Conservation (phyloP, 768 basidiomycete genomes). For the Tylopilus subfusipes region DNA sequence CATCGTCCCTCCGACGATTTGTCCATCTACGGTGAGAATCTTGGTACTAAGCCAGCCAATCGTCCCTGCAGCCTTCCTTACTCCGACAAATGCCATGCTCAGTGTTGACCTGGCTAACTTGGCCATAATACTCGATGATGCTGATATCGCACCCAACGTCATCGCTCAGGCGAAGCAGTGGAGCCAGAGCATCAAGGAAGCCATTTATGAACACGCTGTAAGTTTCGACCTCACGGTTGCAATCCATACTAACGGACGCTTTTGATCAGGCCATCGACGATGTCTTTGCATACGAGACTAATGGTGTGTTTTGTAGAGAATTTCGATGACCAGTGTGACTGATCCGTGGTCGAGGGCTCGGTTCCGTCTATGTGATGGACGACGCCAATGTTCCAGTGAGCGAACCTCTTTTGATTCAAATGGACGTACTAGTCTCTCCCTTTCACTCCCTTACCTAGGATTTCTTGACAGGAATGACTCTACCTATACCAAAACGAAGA, state of each 20-base stretch:
- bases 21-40: conserved; percentile 53
- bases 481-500: conserved; percentile 61
- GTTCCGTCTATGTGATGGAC: conserved; percentile 76
- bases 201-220: conserved; percentile 63
- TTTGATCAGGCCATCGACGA: conserved; percentile 51
- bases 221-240: conserved; percentile 7
- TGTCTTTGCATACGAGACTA: conserved; percentile 75
- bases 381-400: conserved; percentile 81
- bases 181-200: conserved; percentile 54
- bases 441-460: conserved; percentile 76
- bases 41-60: not conserved
- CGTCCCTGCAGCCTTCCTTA: conserved; percentile 60
- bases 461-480: conserved; percentile 61
- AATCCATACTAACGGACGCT: not conserved
- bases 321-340: not conserved
- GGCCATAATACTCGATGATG: conserved; percentile 53
- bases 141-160: conserved; percentile 46
- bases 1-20: conserved; percentile 77
- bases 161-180: conserved; percentile 52
- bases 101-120: conserved; percentile 67
- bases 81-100: conserved; percentile 80
- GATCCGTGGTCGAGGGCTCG: conserved; percentile 44
- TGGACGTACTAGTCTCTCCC: conserved; percentile 52
- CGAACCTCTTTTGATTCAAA: not conserved
- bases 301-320: conserved; percentile 43